phyloP scores from a whole-genome alignment of 345 rosid species.

The Garcia nutans region DNA sequence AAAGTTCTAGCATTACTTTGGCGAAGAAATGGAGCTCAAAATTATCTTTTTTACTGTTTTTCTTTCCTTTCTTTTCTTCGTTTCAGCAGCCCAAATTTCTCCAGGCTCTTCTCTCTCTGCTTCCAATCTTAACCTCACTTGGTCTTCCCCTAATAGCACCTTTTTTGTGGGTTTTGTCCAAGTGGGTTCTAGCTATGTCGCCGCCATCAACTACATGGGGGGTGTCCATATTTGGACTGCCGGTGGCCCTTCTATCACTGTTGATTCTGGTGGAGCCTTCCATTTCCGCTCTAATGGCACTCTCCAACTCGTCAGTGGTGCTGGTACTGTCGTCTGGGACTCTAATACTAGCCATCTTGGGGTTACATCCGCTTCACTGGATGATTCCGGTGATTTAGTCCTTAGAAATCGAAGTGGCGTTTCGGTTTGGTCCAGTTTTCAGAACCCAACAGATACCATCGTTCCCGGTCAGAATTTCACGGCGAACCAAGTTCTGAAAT shows the following conservation, averaged over 20 bases:
- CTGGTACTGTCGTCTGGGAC: conserved; percentile 56
- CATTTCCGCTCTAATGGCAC: conserved; percentile 46
- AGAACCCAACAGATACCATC: conserved; percentile 44
- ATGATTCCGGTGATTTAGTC: conserved; percentile 49
- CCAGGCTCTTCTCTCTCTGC: conserved; percentile 47
- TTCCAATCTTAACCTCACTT: conserved; percentile 34
- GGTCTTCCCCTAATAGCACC: conserved; percentile 40
- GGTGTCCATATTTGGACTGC: conserved; percentile 55
- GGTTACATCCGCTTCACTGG: conserved; percentile 49
- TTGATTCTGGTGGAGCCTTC: conserved; percentile 50
- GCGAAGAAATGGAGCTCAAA: conserved; percentile 1
- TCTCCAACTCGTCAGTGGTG: conserved; percentile 57
- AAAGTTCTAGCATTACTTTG: no score
- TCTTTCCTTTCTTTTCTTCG: conserved; percentile 9
- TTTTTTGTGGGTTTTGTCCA: conserved; percentile 48
- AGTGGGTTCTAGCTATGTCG: conserved; percentile 34
- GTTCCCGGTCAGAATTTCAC: conserved; percentile 52
- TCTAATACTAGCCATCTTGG: conserved; percentile 41
- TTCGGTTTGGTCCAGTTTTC: conserved; percentile 60
- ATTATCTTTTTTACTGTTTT: background rate
- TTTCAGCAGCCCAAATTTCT: conserved; percentile 22
- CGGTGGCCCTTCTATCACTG: conserved; percentile 30
- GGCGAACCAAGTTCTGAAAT: conserved; percentile 23
- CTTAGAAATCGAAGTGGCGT: conserved; percentile 20
- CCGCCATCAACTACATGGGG: conserved; percentile 46